Evolutionary conservation across 2,329 filamentous ascomycete genomes (phyloP), one percentile per base, ranked within the genome.

Genomic region (Pseudogymnoascus destructans): DNA sequence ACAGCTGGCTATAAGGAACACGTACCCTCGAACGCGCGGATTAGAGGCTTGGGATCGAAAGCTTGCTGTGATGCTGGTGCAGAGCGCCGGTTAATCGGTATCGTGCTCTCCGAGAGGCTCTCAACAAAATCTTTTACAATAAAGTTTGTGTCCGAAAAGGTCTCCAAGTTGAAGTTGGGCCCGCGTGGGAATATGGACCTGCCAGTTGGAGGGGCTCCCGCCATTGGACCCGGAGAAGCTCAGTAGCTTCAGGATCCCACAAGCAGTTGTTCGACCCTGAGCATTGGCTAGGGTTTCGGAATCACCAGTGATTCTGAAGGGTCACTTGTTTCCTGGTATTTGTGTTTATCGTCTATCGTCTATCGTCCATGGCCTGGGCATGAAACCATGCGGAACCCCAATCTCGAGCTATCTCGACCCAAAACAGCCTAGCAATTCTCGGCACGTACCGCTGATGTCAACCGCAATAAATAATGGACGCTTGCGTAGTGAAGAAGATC

Each of bases 101-200:
- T 80, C 19, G 89, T 87, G 65, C 79, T 87, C 63, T 97, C 91
- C 56, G 92, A 93, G 59, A 98, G 83, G 57, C 85, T 82, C 70
- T 98, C 95, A 66, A 98, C 85, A 70, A 98, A 98, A 74, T 98
- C 93, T 68, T 95, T 90, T 64, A 97, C 92, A 63, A 97, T 96
- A 69, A 97, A 98, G 73, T 97, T 93, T 67, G 87, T 87, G 70
- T 79, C 87, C 59, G 88, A 88, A 72, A 91, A 89, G 73, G 91
- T 90, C 46, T 95, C 89, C 61, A 97, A 78, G 8, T 84, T 89
- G 74, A 96, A 96, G 70, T 79, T 86, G 61, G 89, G 88, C 36
- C 85, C 87, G 71, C 82, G 83, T 59, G 86, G 85, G 69, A 88
- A 92, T 68, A 91, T 78, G 64, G 83, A 64, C 61, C 66, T 66